A percentile compares a stretch with the other conserved stretches of the same genome.
Conservation (phyloP, 2,329 filamentous ascomycete genomes). For the Nannizziopsis barbatae region DNA sequence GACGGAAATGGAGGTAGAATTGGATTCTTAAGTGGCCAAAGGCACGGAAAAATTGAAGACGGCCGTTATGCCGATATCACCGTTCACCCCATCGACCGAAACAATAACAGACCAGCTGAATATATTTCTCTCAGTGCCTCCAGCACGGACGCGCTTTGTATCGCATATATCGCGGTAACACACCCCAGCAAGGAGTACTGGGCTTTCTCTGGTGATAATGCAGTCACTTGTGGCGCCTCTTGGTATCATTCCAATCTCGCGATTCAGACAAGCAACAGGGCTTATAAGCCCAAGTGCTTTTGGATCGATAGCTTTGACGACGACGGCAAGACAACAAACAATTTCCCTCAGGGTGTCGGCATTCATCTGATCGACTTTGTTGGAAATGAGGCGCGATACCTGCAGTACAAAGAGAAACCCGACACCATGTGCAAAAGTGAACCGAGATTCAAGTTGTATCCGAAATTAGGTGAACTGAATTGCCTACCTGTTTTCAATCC, state of each 20-base stretch:
- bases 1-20: constrained; percentile 4
- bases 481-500: constrained; percentile 21
- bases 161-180: constrained; percentile 2
- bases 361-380: constrained; percentile 7
- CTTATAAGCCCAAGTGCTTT: constrained; percentile 3
- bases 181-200: background rate
- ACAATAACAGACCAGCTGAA: background rate
- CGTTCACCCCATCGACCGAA: background rate
- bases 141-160: constrained; percentile 1
- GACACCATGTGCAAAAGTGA: constrained; percentile 1
- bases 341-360: constrained; percentile 2
- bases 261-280: constrained; percentile 4
- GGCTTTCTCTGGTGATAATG: constrained; percentile 17
- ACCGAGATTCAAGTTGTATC: constrained; percentile 2
- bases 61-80: background rate
- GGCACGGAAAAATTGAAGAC: background rate
- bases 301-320: constrained; percentile 3
- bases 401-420: background rate
- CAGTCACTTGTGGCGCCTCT: constrained; percentile 16
- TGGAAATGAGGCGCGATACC: background rate
- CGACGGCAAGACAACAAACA: background rate
- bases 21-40: background rate
- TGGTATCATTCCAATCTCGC: constrained; percentile 18
- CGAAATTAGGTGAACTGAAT: constrained; percentile 17
- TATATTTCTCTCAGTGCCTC: constrained; percentile 1